These are phyloP conservation scores for Schoenoplectus triqueter DNA, from an alignment of 202 grass and related monocot genomes.

Conservation along the genomic window DNA sequence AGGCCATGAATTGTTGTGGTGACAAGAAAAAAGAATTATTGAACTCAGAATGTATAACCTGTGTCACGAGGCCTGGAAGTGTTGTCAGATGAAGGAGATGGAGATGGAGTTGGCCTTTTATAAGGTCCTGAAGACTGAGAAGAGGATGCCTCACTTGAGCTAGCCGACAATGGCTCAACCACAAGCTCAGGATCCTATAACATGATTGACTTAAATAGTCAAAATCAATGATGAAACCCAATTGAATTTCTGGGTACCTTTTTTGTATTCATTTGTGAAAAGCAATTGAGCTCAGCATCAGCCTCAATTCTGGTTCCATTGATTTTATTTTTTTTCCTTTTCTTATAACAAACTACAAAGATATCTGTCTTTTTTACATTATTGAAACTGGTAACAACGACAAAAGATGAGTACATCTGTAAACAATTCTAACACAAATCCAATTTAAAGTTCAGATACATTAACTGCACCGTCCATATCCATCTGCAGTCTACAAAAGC, in stretches of 20 bases:
- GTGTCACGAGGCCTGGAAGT: slow-evolving; percentile 61
- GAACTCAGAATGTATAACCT: slow-evolving; percentile 48
- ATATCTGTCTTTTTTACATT: neutral
- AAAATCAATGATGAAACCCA: slow-evolving; percentile 22
- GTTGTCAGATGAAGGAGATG: slow-evolving; percentile 54
- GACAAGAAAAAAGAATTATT: neutral
- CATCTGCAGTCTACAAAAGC: neutral
- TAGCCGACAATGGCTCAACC: slow-evolving; percentile 67
- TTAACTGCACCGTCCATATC: neutral
- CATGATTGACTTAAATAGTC: slow-evolving; percentile 25
- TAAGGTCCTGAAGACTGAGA: slow-evolving; percentile 51
- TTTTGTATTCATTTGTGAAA: neutral
- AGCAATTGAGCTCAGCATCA: slow-evolving; percentile 5
- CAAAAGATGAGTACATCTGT: neutral
- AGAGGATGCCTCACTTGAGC: slow-evolving; percentile 39
- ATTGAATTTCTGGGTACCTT: neutral
- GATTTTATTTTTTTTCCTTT: neutral
- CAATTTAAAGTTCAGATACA: neutral
- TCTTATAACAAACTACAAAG: no score
- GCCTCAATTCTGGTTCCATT: neutral
- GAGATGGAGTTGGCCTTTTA: slow-evolving; percentile 39
- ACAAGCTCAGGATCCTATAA: slow-evolving; percentile 70
- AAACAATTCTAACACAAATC: neutral
- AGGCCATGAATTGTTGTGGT: neutral
- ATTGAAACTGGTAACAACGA: neutral